phyloP scores from a whole-genome alignment of 2,329 filamentous ascomycete genomes.

The Arthrinium phaeospermum region DNA sequence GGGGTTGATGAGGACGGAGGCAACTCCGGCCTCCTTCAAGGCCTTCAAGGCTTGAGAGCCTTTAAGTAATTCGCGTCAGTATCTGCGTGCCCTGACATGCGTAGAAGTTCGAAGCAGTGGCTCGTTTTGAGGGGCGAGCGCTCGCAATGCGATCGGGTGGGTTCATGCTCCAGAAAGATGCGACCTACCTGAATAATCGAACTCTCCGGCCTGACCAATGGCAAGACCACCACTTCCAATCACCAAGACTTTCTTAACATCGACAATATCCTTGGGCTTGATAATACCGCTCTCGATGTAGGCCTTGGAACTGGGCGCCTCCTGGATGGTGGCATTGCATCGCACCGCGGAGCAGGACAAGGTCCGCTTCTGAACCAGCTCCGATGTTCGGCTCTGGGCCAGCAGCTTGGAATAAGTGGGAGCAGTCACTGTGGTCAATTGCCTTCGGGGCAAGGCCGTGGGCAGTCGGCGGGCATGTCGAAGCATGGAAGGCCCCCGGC shows the following conservation, averaged over 20 bases:
- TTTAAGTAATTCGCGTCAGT: conserved; percentile 46
- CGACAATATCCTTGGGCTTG: conserved; percentile 77
- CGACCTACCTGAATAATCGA: conserved; percentile 92
- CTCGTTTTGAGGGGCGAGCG: conserved; percentile 26
- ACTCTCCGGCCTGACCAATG: conserved; percentile 97
- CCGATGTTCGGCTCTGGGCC: conserved; percentile 42
- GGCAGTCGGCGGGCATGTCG: conserved; percentile 59
- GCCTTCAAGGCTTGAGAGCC: conserved; percentile 96
- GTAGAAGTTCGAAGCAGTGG: conserved; percentile 26
- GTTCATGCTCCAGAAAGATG: neutral
- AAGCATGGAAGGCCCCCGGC: conserved; percentile 63
- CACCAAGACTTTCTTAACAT: conserved; percentile 96
- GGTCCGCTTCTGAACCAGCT: conserved; percentile 51
- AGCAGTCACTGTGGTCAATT: conserved; percentile 46
- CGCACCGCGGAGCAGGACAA: conserved; percentile 54
- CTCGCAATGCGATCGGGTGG: neutral
- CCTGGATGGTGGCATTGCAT: conserved; percentile 55
- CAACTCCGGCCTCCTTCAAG: conserved; percentile 90
- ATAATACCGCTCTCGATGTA: conserved; percentile 90
- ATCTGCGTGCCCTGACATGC: conserved; percentile 19
- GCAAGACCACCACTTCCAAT: conserved; percentile 94
- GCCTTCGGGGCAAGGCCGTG: conserved; percentile 48
- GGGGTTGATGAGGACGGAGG: conserved; percentile 93
- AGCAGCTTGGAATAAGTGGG: conserved; percentile 41
- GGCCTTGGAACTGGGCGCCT: conserved; percentile 81